Evolutionary conservation across 2,329 filamentous ascomycete species (phyloP).

Genomic region (Penicillium sp.): DNA sequence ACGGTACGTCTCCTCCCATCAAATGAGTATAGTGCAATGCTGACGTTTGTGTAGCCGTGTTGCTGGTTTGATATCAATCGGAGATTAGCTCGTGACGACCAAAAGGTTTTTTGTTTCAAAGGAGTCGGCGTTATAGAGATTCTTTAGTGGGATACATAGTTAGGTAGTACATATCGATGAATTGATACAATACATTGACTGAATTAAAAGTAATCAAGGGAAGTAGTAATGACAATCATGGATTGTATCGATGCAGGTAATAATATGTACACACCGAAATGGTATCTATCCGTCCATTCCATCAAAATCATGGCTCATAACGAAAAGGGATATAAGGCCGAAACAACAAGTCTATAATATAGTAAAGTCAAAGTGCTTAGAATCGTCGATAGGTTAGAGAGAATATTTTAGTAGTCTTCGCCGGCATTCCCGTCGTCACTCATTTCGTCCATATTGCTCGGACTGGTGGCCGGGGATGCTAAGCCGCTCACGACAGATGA

Average conservation of each 20-base stretch:
- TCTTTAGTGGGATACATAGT: not conserved
- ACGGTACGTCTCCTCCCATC: constrained; percentile 36
- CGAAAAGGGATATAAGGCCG: constrained; percentile 1
- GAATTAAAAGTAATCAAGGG: no score
- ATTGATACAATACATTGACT: no score
- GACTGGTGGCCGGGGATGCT: constrained; percentile 33
- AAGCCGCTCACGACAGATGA: constrained; percentile 37
- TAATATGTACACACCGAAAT: not conserved
- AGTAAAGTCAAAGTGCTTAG: not conserved
- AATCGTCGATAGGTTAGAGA: not conserved
- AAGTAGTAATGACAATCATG: no score
- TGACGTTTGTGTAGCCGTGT: constrained; percentile 1
- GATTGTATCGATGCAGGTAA: not conserved
- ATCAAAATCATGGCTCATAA: not conserved
- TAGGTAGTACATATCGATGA: not conserved
- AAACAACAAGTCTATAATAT: constrained; percentile 6
- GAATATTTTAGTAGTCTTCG: constrained; percentile 6
- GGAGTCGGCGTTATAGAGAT: not conserved
- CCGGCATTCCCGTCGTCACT: constrained; percentile 12
- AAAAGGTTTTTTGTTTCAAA: not conserved
- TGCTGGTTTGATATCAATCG: constrained; percentile 10
- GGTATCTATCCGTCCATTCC: not conserved
- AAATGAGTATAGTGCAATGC: not conserved
- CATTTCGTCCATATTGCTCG: constrained; percentile 13
- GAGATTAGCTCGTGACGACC: not conserved